Conservation (phyloP, 2,329 filamentous ascomycete genomes). For the Fusarium heterosporum region DNA sequence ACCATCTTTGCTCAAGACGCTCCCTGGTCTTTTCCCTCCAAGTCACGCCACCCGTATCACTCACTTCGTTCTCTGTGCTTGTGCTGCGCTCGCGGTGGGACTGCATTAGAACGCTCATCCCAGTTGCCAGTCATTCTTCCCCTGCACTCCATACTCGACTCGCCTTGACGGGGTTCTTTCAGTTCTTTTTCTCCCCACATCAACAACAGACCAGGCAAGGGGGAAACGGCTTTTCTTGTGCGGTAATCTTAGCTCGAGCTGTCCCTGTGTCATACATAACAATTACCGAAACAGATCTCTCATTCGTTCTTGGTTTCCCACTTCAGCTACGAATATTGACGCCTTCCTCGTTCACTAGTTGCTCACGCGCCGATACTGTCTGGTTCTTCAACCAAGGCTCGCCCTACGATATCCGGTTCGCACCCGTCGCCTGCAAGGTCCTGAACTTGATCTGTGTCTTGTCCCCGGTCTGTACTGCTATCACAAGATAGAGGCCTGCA, state of each 20-base stretch:
- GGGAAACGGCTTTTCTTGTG: slow-evolving; percentile 31
- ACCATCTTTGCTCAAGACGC: slow-evolving; percentile 6
- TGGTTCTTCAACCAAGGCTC: slow-evolving; percentile 22
- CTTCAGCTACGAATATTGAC: slow-evolving; percentile 33
- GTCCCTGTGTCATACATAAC: slow-evolving; percentile 37
- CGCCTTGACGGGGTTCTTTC: slow-evolving; percentile 32
- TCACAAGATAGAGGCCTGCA: slow-evolving; percentile 35
- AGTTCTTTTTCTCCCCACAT: slow-evolving; percentile 37
- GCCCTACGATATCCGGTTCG: slow-evolving; percentile 21
- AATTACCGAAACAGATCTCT: slow-evolving; percentile 27
- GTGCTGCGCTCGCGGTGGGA: slow-evolving; percentile 33
- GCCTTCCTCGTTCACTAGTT: slow-evolving; percentile 17
- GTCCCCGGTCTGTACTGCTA: slow-evolving; percentile 23
- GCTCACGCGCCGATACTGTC: slow-evolving; percentile 24
- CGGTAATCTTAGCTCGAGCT: slow-evolving; percentile 42
- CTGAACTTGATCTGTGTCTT: slow-evolving; percentile 43
- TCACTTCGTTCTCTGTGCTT: slow-evolving; percentile 29
- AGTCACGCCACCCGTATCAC: slow-evolving; percentile 36
- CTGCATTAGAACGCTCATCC: slow-evolving; percentile 36
- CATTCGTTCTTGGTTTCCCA: slow-evolving; percentile 17
- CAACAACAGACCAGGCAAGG: slow-evolving; percentile 24
- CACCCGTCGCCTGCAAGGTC: slow-evolving; percentile 28
- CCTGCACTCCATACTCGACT: slow-evolving; percentile 20
- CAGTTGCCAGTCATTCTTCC: slow-evolving; percentile 29
- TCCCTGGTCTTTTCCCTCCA: slow-evolving; percentile 12